phyloP scores from a whole-genome alignment of 306 rosid species.

The Trifolium subterraneum region DNA sequence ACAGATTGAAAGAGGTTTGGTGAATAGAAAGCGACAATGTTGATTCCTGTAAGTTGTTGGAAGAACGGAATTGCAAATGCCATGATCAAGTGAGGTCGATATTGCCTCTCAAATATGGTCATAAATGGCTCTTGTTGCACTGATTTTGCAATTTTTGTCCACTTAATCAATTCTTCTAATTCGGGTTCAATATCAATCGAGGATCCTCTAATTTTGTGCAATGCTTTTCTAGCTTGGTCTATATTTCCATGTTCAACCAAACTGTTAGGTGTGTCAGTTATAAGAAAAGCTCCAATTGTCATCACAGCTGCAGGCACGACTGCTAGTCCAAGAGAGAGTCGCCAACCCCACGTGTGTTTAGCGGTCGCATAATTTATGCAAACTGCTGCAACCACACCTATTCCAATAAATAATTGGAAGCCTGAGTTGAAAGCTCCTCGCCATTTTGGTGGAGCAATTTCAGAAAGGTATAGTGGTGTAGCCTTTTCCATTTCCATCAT shows the following conservation, averaged over 20 bases:
- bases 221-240: conserved; percentile 57
- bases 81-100: conserved; percentile 74
- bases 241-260: conserved; percentile 64
- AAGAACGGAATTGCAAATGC: conserved; percentile 62
- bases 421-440: conserved; percentile 67
- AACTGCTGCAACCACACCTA: conserved; percentile 59
- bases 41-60: conserved; percentile 71
- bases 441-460: conserved; percentile 74
- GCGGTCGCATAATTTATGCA: conserved; percentile 57
- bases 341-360: conserved; percentile 62
- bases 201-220: conserved; percentile 57
- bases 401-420: conserved; percentile 48
- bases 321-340: conserved; percentile 67
- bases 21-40: conserved; percentile 70
- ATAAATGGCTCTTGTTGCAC: conserved; percentile 56
- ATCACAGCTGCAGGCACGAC: conserved; percentile 54
- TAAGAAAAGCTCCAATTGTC: conserved; percentile 57
- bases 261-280: conserved; percentile 67
- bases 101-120: conserved; percentile 55
- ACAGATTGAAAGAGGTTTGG: conserved; percentile 79
- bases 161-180: conserved; percentile 50
- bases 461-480: conserved; percentile 66
- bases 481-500: conserved; percentile 46
- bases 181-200: conserved; percentile 53
- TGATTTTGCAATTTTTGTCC: conserved; percentile 45